These are phyloP conservation scores for Micromonas commoda DNA, from an alignment of 139 green algal species.

Conservation along the genomic window DNA sequence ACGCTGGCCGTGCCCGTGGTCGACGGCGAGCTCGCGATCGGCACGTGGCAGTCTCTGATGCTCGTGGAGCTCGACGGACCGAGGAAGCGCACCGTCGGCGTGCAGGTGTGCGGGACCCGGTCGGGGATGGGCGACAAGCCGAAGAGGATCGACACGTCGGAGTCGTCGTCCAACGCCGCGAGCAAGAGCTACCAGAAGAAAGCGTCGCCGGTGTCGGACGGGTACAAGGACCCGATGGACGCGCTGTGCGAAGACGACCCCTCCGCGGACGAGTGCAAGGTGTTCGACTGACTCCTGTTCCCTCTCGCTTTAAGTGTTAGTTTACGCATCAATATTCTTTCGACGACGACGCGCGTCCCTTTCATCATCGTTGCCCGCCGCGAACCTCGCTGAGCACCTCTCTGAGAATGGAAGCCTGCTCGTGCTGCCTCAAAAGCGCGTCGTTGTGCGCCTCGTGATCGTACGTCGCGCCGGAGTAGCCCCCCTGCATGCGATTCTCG, in stretches of 20 bases:
- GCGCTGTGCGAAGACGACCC: slow-evolving; percentile 56
- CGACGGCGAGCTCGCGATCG: slow-evolving; percentile 52
- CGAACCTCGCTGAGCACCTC: too few relatives aligned
- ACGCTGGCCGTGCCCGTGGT: slow-evolving; percentile 50
- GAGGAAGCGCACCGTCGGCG: slow-evolving; percentile 54
- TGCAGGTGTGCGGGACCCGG: slow-evolving; percentile 54
- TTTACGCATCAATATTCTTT: too few relatives aligned
- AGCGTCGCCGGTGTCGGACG: not conserved
- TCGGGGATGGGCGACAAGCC: not conserved
- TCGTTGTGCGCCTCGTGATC: too few relatives aligned
- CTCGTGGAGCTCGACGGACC: slow-evolving; percentile 76
- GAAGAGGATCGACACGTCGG: not conserved
- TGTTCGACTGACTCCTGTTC: slow-evolving; percentile 42
- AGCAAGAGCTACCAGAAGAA: not conserved
- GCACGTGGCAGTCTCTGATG: slow-evolving; percentile 68
- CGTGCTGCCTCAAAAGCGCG: too few relatives aligned
- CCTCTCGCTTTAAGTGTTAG: too few relatives aligned
- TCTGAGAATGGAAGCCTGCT: too few relatives aligned
- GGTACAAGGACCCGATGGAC: slow-evolving; percentile 44
- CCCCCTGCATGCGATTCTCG: too few relatives aligned
- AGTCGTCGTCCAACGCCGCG: too few relatives aligned
- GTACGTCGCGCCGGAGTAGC: too few relatives aligned
- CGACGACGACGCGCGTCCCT: too few relatives aligned
- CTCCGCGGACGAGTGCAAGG: slow-evolving; percentile 59
- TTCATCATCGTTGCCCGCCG: too few relatives aligned